Base-by-base conservation (phyloP, 805 yeast genomes). In the Vanderwaltozyma polyspora region DNA sequence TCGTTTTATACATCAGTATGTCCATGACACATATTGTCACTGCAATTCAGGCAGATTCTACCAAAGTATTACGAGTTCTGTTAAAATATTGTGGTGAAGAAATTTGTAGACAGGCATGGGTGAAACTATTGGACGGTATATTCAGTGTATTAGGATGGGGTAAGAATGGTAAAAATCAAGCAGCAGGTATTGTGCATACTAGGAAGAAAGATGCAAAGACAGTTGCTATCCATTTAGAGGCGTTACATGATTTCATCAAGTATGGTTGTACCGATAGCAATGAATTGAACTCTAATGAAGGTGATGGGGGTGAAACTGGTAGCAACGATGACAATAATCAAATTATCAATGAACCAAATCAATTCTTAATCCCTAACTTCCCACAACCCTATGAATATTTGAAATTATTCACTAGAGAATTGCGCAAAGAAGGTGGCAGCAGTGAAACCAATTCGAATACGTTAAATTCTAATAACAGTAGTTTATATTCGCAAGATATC, bases 11-110 rank as follows among this genome's bases (percentile, higher is more conserved):
- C 53, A 66, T 89, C 13, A 81, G 80, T 45, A 79, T 89, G 34
- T 93, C 95, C 3, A 89, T 91, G 95, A 81, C 96, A 13, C 96
- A 91, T 54, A 80, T 91, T 27, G 70, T 70, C 21, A 76, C 85
- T 1, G 75, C 74, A 4, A 76, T 91, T 19, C 70, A 95, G 36
- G 71, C 73, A 29, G 86, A 82, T 39, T 74, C 94, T 2, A 72
- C 89, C 0, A 72, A 68, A 38, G 82, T 80, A 45, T 59, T 87
- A 18, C 64, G 67, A 26, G 64, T 76, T 3, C 52, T 86, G 35
- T 53, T 85, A n/a, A 63, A 67, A 29, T 59, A 67, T 36, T 71
- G 76, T 18, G 65, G 72, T 3, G 69, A 64, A 28, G 64, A 79
- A 6, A 56, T 83, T 10, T 72, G 76, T 6, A 67, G 78, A 34